Conservation (phyloP, 2,329 filamentous ascomycete species). For the Talaromyces sp. region DNA sequence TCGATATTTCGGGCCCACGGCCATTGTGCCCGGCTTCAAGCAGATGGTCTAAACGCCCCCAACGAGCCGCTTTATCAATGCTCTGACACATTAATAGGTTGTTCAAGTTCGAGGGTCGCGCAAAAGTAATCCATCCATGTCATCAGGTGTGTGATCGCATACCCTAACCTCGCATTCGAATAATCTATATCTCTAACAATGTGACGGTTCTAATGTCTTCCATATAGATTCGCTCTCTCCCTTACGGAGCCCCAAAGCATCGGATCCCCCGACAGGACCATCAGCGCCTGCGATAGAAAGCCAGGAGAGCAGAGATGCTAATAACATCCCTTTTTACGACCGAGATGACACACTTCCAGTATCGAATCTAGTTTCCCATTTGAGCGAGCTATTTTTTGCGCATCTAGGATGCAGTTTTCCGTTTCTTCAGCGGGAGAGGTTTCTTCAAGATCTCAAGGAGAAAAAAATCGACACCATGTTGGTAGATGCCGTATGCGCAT, state of each 20-base stretch:
- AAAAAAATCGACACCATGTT: conserved; percentile 82
- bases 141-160: conserved; percentile 35
- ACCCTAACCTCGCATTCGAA: background rate
- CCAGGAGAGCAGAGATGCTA: conserved; percentile 37
- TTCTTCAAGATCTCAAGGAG: conserved; percentile 74
- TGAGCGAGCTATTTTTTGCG: conserved; percentile 78
- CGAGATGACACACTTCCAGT: conserved; percentile 70
- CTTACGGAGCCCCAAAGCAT: conserved; percentile 36
- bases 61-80: background rate
- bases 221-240: conserved; percentile 40
- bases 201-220: background rate
- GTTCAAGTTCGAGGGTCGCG: conserved; percentile 60
- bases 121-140: conserved; percentile 44
- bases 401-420: conserved; percentile 85
- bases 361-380: conserved; percentile 72
- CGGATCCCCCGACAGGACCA: conserved; percentile 22
- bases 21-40: conserved; percentile 88
- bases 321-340: conserved; percentile 72
- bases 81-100: conserved; percentile 56
- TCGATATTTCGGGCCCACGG: conserved; percentile 85
- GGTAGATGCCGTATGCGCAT: conserved; percentile 81
- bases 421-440: conserved; percentile 73
- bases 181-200: background rate
- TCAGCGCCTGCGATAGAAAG: conserved; percentile 25
- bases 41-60: conserved; percentile 70